Evolutionary conservation across 805 yeast genomes (phyloP).

Genomic region (Saturnispora ahearnii): DNA sequence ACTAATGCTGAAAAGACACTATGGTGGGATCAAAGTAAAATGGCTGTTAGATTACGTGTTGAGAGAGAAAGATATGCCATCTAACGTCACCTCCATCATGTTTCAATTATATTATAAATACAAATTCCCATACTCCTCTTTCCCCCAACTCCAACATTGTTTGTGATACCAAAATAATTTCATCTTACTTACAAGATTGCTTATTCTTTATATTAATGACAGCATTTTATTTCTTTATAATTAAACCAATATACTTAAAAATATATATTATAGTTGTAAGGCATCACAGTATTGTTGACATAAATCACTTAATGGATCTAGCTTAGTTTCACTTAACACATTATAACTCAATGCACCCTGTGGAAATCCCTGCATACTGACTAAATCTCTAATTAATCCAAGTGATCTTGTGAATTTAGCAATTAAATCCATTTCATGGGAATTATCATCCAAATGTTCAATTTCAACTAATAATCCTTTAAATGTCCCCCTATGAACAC

Average conservation of each 20-base stretch:
- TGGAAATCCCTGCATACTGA: slow-evolving; percentile 28
- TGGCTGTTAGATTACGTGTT: slow-evolving; percentile 28
- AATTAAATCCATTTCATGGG: slow-evolving; percentile 21
- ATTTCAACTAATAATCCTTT: slow-evolving; percentile 61
- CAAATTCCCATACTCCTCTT: background rate
- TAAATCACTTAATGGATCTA: slow-evolving; percentile 30
- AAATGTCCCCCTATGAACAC: slow-evolving; percentile 65
- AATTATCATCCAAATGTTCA: slow-evolving; percentile 30
- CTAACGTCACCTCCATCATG: background rate
- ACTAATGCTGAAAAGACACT: slow-evolving; percentile 21
- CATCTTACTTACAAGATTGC: too few relatives aligned
- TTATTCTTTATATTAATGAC: too few relatives aligned
- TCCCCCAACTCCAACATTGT: background rate
- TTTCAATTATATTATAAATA: slow-evolving; percentile 1
- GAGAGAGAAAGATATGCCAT: slow-evolving; percentile 24
- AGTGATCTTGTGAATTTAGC: slow-evolving; percentile 28
- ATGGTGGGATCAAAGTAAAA: slow-evolving; percentile 26
- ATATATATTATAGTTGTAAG: slow-evolving; percentile 24
- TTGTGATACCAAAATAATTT: background rate
- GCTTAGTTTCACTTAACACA: slow-evolving; percentile 29
- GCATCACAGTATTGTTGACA: slow-evolving; percentile 35
- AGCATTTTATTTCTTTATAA: background rate
- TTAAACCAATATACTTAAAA: background rate
- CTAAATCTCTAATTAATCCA: slow-evolving; percentile 26
- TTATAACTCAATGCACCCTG: slow-evolving; percentile 30